These are phyloP conservation scores for Rhodotorula mucilaginosa DNA, from an alignment of 1,284 basidiomycete genomes.

Conservation along the genomic window DNA sequence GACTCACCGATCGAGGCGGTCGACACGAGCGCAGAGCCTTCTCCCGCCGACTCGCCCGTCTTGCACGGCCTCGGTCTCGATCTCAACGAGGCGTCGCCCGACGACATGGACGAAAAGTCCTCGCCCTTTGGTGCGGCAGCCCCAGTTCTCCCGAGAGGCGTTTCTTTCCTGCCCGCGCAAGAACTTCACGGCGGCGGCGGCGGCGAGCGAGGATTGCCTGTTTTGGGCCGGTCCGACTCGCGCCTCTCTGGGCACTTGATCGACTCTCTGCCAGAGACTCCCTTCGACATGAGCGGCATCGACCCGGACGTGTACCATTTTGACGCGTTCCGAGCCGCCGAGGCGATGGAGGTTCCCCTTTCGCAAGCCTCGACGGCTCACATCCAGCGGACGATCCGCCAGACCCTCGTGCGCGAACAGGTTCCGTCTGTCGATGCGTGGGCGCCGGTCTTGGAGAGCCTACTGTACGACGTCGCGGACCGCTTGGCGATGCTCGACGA, in stretches of 20 bases:
- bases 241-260: slow-evolving; percentile 12
- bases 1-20: slow-evolving; percentile 1
- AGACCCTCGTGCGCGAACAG: slow-evolving; percentile 61
- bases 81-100: background rate
- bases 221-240: slow-evolving; percentile 16
- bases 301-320: slow-evolving; percentile 7
- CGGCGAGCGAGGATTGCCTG: background rate
- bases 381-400: slow-evolving; percentile 62
- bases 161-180: background rate
- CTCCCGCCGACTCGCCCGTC: background rate
- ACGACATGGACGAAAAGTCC: background rate
- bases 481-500: slow-evolving; percentile 48
- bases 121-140: background rate
- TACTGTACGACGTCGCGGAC: slow-evolving; percentile 71
- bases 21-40: slow-evolving; percentile 3
- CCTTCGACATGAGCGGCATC: background rate
- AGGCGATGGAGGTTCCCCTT: slow-evolving; percentile 30
- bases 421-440: slow-evolving; percentile 77
- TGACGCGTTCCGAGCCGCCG: slow-evolving; percentile 1
- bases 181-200: background rate
- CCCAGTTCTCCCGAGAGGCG: background rate
- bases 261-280: background rate
- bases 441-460: slow-evolving; percentile 74
- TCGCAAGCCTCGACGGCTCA: slow-evolving; percentile 21
- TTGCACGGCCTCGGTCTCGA: slow-evolving; percentile 16